Conservation (phyloP, 148 eudicot species). For the Rhododendron ferrugineum region DNA sequence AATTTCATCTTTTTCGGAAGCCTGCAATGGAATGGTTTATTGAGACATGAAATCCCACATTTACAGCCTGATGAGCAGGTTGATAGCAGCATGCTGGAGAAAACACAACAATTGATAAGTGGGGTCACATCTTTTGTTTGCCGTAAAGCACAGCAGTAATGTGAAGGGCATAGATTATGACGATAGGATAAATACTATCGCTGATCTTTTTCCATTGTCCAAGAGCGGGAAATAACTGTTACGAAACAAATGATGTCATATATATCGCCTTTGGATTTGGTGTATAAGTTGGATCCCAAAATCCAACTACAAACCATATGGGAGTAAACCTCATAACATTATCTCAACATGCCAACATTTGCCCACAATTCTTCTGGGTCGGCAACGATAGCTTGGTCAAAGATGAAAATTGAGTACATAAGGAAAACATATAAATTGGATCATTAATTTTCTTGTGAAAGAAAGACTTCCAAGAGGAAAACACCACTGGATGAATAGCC, state of each 20-base stretch:
- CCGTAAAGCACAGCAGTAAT: not conserved
- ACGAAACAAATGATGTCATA: not conserved
- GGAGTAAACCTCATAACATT: not conserved
- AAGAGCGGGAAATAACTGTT: not conserved
- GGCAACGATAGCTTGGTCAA: not conserved
- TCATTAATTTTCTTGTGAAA: not conserved
- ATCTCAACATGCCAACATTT: not conserved
- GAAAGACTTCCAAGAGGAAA: not conserved
- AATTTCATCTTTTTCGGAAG: constrained; percentile 76
- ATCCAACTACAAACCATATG: not conserved
- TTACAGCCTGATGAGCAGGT: constrained; percentile 92
- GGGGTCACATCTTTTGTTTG: not conserved
- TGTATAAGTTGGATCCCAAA: not conserved
- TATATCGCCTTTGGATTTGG: not conserved
- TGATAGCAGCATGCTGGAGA: constrained; percentile 77
- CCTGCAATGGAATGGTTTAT: constrained; percentile 90
- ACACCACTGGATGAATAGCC: not conserved
- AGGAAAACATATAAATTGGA: not conserved
- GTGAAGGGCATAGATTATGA: not conserved
- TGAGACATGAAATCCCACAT: constrained; percentile 77
- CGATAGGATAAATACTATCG: not conserved
- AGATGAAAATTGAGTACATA: not conserved
- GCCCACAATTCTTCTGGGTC: not conserved
- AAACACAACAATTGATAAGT: constrained; percentile 6
- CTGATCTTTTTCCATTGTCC: not conserved